Base-by-base conservation (phyloP, 257 asterid species). In the Salvia hispanica region DNA sequence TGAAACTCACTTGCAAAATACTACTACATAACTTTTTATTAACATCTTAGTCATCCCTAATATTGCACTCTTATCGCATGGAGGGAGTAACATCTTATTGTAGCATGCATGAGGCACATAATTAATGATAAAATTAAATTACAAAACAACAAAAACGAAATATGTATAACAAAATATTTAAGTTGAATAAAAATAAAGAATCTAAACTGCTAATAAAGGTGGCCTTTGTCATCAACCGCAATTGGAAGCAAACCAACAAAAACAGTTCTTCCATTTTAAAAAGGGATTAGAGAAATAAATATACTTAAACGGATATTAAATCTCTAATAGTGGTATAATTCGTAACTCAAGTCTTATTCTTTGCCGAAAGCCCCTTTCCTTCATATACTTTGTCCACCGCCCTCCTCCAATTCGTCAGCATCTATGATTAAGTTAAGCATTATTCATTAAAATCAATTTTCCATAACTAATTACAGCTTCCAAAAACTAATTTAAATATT, bases 281-380 rank as follows among this genome's bases (percentile, higher is more conserved):
- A 70, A 60, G 50, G 9, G 63, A 40, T 73, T 58, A 58, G 21
- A 58, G 36, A 58, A 33, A 63, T 64, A 64, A 37, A 4, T 9
- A 62, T 42, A 18, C 36, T 58, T 21, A 66, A 68, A 54, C 62
- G 16, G 58, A 34, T 44, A 16, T 31, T 63, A 45, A 25, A 25
- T 25, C 3, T 0, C 31, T 25, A 25, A 21, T 36, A 60, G 18
- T 6, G 31, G 56, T 25, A 45, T 46, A 62, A 53, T 66, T 52
- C 51, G 50, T 66, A 60, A 61, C 33, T 31, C 6, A 58, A 15
- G 11, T 62, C 33, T 46, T 71, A 71, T 76, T 61, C 68, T 60
- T 40, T 66, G 77, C 81, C 81, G 81, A 76, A 76, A 76, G 77
- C 67, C 63, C 74, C 77, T 76, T 76, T 76, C 11, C 60, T 62